A percentile compares a stretch with the other conserved stretches of the same genome.
Evolutionary conservation across 2,329 filamentous ascomycete genomes (phyloP).

Genomic region (Neofusicoccum umdonicola): DNA sequence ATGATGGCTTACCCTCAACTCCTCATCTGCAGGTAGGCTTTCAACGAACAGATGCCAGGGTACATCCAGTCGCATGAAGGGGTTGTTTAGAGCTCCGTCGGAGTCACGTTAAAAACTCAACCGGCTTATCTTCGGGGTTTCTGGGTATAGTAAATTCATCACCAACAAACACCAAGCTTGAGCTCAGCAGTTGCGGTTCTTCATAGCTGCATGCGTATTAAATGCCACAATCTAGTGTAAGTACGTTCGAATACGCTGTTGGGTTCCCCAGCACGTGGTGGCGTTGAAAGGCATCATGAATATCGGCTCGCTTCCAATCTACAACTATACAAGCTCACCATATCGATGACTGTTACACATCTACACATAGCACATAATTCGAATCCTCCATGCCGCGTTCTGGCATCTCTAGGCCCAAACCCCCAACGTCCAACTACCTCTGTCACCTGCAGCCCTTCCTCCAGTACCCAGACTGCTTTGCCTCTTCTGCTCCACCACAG

Average conservation of each 20-base stretch:
- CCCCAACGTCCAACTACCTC: slow-evolving; percentile 39
- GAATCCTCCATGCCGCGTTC: neutral
- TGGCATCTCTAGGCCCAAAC: slow-evolving; percentile 33
- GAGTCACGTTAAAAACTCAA: neutral
- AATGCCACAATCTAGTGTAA: no score
- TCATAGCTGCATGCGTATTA: no score
- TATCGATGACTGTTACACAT: neutral
- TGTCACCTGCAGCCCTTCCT: slow-evolving; percentile 26
- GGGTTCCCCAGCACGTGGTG: no score
- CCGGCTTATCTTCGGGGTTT: neutral
- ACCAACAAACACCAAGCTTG: no score
- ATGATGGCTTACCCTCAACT: neutral
- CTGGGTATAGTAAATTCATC: no score
- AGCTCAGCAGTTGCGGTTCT: no score
- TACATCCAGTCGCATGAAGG: neutral
- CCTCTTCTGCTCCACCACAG: slow-evolving; percentile 8
- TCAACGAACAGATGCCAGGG: neutral
- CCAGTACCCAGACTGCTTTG: slow-evolving; percentile 7
- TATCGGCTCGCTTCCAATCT: no score
- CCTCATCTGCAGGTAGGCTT: neutral
- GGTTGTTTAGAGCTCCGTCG: neutral
- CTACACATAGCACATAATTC: neutral
- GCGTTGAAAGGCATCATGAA: no score
- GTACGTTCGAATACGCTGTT: no score
- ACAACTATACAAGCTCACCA: no score